These are phyloP conservation scores for Phytophthora sp. DNA, from an alignment of 352 stramenopile genomes.

Conservation along the genomic window DNA sequence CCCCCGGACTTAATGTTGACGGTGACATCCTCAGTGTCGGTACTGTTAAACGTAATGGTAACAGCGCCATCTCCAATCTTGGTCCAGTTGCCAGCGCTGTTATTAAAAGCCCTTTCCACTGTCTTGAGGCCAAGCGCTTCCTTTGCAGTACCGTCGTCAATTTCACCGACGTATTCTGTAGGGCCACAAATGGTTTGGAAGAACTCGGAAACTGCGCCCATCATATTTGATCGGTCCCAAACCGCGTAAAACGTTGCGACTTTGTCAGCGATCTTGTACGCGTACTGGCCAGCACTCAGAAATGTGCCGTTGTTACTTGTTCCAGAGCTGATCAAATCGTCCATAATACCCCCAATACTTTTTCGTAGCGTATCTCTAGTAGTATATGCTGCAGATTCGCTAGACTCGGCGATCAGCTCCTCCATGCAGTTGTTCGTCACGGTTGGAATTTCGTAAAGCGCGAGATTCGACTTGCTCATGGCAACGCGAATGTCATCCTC, in stretches of 20 bases:
- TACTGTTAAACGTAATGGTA: conserved; percentile 39
- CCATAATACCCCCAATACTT: conserved; percentile 48
- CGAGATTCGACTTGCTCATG: conserved; percentile 43
- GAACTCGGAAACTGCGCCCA: conserved; percentile 46
- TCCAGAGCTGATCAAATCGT: conserved; percentile 50
- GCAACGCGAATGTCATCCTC: conserved; percentile 37
- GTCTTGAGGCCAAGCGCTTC: conserved; percentile 49
- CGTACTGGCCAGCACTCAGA: conserved; percentile 41
- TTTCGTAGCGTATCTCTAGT: conserved; percentile 55
- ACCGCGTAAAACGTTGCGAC: conserved; percentile 46
- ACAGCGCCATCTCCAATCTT: conserved; percentile 38
- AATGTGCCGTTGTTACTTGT: conserved; percentile 44
- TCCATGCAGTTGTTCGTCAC: conserved; percentile 52
- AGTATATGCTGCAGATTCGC: conserved; percentile 27
- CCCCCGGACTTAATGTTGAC: conserved; percentile 53
- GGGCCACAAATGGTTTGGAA: conserved; percentile 63
- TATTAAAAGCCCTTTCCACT: conserved; percentile 47
- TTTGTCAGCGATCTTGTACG: conserved; percentile 47
- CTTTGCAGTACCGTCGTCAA: conserved; percentile 51
- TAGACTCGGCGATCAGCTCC: conserved; percentile 35
- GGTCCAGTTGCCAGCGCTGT: conserved; percentile 42
- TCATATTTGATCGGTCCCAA: conserved; percentile 54
- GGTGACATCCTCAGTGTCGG: conserved; percentile 38
- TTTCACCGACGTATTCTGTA: conserved; percentile 50
- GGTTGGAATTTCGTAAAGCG: conserved; percentile 56